phyloP scores from a whole-genome alignment of 2,329 filamentous ascomycete species.

The Paraphoma chrysanthemicola region DNA sequence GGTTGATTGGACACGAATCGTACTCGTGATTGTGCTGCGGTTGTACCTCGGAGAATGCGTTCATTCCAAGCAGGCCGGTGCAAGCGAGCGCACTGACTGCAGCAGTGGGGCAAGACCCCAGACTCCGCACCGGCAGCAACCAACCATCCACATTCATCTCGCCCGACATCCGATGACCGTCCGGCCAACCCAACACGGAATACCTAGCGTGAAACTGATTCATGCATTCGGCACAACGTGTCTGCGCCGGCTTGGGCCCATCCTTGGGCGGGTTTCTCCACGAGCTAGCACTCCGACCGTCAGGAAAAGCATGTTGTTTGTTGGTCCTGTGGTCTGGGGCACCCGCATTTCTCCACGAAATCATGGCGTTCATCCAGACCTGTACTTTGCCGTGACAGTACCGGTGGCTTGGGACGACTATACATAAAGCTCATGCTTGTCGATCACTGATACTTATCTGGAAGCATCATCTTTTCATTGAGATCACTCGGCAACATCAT shows the following conservation, averaged over 20 bases:
- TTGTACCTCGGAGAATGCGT: too few species aligned
- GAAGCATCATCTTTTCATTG: background rate
- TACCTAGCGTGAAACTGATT: background rate
- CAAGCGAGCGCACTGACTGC: too few species aligned
- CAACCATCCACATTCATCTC: too few species aligned
- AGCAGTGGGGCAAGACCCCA: background rate
- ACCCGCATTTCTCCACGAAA: constrained; percentile 9
- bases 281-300: too few species aligned
- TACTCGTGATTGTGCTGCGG: too few species aligned
- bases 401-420: constrained; percentile 15
- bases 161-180: background rate
- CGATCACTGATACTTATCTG: constrained; percentile 8
- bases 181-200: background rate
- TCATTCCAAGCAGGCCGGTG: too few species aligned
- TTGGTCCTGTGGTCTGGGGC: background rate
- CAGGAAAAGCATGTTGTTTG: too few species aligned
- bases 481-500: background rate
- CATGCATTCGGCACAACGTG: background rate
- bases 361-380: constrained; percentile 11
- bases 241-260: background rate
- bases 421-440: constrained; percentile 20
- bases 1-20: too few species aligned
- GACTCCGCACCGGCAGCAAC: too few species aligned
- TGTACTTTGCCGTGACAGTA: constrained; percentile 3
- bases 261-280: too few species aligned